Evolutionary conservation across 208 protist species (phyloP).

Genomic region (Wallacemonas sp.): DNA sequence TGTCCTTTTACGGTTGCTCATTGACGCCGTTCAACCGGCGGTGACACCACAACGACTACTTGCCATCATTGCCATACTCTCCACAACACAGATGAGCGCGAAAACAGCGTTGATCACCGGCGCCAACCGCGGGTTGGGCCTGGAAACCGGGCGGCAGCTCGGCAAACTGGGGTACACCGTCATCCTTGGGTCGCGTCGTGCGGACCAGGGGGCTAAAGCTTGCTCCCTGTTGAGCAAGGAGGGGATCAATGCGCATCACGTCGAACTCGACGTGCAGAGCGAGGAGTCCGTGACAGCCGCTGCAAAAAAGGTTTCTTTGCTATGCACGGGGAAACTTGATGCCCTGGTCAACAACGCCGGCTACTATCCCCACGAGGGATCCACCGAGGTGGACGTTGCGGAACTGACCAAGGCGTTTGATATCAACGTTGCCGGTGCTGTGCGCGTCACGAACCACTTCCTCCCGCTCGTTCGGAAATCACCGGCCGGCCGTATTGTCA

Average conservation of each 20-base stretch:
- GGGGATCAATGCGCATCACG: constrained; percentile 26
- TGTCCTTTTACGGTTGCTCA: too few relatives aligned
- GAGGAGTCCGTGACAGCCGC: constrained; percentile 52
- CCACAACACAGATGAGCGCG: not conserved
- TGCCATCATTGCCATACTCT: not conserved
- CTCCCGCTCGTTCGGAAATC: constrained; percentile 54
- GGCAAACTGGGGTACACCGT: constrained; percentile 57
- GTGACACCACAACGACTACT: too few relatives aligned
- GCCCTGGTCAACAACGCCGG: constrained; percentile 81
- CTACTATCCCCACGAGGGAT: constrained; percentile 10
- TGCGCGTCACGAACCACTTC: constrained; percentile 68
- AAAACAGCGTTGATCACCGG: constrained; percentile 73
- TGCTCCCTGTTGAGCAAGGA: constrained; percentile 25
- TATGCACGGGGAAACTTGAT: constrained; percentile 38
- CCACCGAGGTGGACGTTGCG: constrained; percentile 29
- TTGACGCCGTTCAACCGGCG: too few relatives aligned
- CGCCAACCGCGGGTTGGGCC: constrained; percentile 80
- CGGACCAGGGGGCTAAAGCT: constrained; percentile 33
- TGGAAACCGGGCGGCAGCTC: constrained; percentile 58
- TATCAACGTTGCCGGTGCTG: constrained; percentile 52
- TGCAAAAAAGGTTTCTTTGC: constrained; percentile 31
- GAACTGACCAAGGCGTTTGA: constrained; percentile 41
- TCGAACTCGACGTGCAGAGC: constrained; percentile 43
- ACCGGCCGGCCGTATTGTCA: constrained; percentile 64
- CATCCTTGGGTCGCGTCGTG: constrained; percentile 58